Base-by-base conservation (phyloP, 192 early-diverging fungal genomes). In the Obelidium mucronatum region DNA sequence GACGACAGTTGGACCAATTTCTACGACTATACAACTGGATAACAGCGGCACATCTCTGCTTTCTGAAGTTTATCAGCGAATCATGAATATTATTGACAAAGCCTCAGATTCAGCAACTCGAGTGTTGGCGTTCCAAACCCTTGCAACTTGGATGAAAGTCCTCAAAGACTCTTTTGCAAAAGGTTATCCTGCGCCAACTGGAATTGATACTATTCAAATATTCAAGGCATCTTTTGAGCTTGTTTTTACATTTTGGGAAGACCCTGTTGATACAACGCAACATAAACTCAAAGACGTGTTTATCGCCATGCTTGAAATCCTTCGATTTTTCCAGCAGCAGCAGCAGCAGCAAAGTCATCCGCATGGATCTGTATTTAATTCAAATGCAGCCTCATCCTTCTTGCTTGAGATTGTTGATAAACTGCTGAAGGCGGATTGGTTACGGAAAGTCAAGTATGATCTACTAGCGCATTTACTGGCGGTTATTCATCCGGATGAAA, bases 201-300 rank as follows among this genome's bases (percentile, higher is more conserved):
- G 53, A n/a, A 26, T 66, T 33, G 19, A 61, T 15, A 3, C 42
- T 11, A 42, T 62, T 33, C 28, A 81, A 51, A 63, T 81, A 33
- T 81, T 87, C 63, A 89, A 92, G 44, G 77, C 80, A 30, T 78
- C 93, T 30, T 88, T 94, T 67, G 89, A 84, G 3, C 92, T 92
- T 70, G 87, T 95, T 48, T 90, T 89, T 78, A 88, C 91, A 68
- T 88, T 91, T 68, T 96, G 95, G 93, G 94, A 96, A 69, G 95
- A 96, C 76, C 93, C 93, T 4, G 79, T 94, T 5, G 94, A 96
- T 52, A 83, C 92, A 2, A 88, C 94, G 19, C 93, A 94, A 72
- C 85, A 90, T 67, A 93, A 92, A 58, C 55, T 83, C 39, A 80
- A 76, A 64, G 79, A 80, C 69, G 30, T 95, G 37, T 92, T 96